A percentile compares a stretch with the other conserved stretches of the same genome.
Conservation (phyloP, 768 basidiomycete genomes). For the Candolleomyces eurysporus region DNA sequence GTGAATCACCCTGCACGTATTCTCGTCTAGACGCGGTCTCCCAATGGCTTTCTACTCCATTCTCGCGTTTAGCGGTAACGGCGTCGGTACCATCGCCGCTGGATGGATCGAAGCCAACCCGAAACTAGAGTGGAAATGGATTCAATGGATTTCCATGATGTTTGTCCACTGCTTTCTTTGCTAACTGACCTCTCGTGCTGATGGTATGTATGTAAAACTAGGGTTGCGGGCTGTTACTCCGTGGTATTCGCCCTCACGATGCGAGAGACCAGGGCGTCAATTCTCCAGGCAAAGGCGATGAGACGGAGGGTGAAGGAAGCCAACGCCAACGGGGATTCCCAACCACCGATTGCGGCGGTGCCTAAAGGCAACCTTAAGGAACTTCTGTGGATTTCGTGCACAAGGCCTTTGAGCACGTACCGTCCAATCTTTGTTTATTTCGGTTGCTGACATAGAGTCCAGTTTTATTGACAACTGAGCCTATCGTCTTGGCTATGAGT, state of each 20-base stretch:
- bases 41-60: conserved; percentile 73
- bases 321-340: conserved; percentile 36
- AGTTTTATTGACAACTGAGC: conserved; percentile 69
- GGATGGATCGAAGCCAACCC: conserved; percentile 67
- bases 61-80: conserved; percentile 57
- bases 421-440: background rate
- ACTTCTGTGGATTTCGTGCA: conserved; percentile 63
- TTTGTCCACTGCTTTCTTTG: conserved; percentile 23
- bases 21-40: conserved; percentile 56
- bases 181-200: background rate
- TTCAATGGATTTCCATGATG: conserved; percentile 80
- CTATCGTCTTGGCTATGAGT: conserved; percentile 66
- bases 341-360: conserved; percentile 56
- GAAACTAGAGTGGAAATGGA: conserved; percentile 73
- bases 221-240: conserved; percentile 21
- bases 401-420: conserved; percentile 63
- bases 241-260: conserved; percentile 49
- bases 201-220: conserved; percentile 2
- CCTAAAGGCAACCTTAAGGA: conserved; percentile 44
- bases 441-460: background rate
- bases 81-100: conserved; percentile 59
- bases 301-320: conserved; percentile 56
- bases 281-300: conserved; percentile 65
- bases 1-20: background rate
- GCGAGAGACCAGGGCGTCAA: conserved; percentile 66